Evolutionary conservation across 2,329 filamentous ascomycete genomes (phyloP), one percentile per base, ranked within the genome.

Genomic region (Penicillium freii): DNA sequence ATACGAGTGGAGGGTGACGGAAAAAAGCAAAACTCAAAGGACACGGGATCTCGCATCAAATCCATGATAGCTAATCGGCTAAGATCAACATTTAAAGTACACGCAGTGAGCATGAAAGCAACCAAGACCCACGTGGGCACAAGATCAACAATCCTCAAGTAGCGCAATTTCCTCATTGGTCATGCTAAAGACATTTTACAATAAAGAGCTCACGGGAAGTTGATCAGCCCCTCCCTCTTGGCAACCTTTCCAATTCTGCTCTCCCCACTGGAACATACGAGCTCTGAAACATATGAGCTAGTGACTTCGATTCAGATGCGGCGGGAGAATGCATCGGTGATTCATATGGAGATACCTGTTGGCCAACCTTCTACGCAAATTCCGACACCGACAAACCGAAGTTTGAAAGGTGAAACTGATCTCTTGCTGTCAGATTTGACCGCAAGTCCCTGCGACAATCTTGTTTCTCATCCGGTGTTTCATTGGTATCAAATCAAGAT

Each of bases 271-370:
- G 40, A 51, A 56, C 54, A 46, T 43, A 21, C 23, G n/a, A 21
- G 33, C 25, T 13, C 36, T 5, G 39, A 38, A n/a, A 23, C 23
- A 23, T 23, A 23, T 5, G 23, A 23, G 4, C 23, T 23, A 4
- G 23, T 50, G n/a, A 25, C 3, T 51, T 34, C 39, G 33, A 38
- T 27, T 39, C 39, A 29, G 46, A 38, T 25, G 13, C 4, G 9
- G 21, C 53, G 53, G 47, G 40, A 51, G 38, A 33, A 39, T 17
- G 31, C 47, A 56, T 51, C 25, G 39, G 9, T n/a, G 39, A 45
- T 29, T 8, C 9, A 15, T 21, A 29, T 38, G 19, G 27, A 23
- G 36, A 51, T 21, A 8, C 8, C 17, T 17, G 15, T 17, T 34
- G 7, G 33, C 15, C 2, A 15, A 17, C 15, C 15, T 17, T 17